These are phyloP conservation scores for Chiua virens DNA, from an alignment of 768 basidiomycete genomes.

Conservation along the genomic window DNA sequence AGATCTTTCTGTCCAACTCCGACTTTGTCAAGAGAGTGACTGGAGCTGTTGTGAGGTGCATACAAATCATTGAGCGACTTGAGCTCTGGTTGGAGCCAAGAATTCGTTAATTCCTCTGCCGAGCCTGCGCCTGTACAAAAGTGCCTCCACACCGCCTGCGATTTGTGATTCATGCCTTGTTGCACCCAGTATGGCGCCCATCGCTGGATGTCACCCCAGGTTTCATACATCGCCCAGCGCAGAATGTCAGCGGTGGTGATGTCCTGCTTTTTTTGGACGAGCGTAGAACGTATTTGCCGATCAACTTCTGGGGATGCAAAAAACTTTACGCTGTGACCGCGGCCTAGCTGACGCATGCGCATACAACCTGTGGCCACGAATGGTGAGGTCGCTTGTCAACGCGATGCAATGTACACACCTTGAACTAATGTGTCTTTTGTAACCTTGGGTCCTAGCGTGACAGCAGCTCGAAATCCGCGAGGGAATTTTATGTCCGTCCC, in stretches of 20 bases:
- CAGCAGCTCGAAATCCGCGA: constrained; percentile 26
- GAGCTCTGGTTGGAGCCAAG: too few species aligned
- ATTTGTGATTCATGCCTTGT: constrained; percentile 25
- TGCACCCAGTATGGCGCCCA: constrained; percentile 40
- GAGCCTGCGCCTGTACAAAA: too few species aligned
- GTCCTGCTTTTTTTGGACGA: constrained; percentile 1
- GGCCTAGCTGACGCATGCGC: constrained; percentile 48
- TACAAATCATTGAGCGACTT: too few species aligned
- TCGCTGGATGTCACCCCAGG: constrained; percentile 38
- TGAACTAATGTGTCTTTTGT: constrained; percentile 33
- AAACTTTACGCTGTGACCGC: constrained; percentile 44
- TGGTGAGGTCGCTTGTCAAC: too few species aligned
- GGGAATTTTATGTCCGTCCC: constrained; percentile 37
- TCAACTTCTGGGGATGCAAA: constrained; percentile 43
- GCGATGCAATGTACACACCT: constrained; percentile 17
- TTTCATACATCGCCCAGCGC: constrained; percentile 42
- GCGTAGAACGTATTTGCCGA: constrained; percentile 29
- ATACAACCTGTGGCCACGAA: constrained; percentile 39
- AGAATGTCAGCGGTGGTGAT: constrained; percentile 34
- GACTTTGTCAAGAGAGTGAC: too few species aligned
- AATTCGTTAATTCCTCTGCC: too few species aligned
- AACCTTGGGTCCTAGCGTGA: constrained; percentile 34
- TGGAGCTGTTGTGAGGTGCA: too few species aligned
- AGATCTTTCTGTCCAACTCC: too few species aligned
- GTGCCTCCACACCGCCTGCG: neutral